Base-by-base conservation (phyloP, 1,284 basidiomycete genomes). In the Trichosporon coremiiforme region DNA sequence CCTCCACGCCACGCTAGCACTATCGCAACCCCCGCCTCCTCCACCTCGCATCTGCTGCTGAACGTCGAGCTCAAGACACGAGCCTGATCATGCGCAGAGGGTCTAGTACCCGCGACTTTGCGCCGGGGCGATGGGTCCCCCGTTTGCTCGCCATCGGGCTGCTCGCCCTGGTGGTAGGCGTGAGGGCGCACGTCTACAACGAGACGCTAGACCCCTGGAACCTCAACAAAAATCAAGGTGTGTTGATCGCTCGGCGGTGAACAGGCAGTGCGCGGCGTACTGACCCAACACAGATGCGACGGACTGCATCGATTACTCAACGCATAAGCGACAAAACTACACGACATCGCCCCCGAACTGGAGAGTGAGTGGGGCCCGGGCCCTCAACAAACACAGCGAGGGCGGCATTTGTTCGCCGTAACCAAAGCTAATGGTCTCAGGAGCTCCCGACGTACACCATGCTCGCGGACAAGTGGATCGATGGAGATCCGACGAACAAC, bases 401-500 rank as follows among this genome's bases (percentile, higher is more conserved):
- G 31, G 57, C 57, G 17, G 12, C 29, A 17, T 33, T 17, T 60
- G 57, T 60, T 33, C 35, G 63, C 38, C n/a, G 8, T 20, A 20
- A 1, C 15, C n/a, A 35, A 41, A 22, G 45, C 65, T 69, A 41
- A 67, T 53, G 6, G 17, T 31, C 25, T 31, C 66, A 83, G 81
- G 70, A 88, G 17, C 84, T 94, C 20, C 93, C 94, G 0, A 88
- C 89, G 70, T 95, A 95, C 82, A 94, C 92, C 53, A 80, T 95
- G 74, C 89, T 95, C 65, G 82, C 94, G 77, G 94, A 96, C 87
- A 95, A 95, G 84, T 95, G 92, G 81, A 92, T 92, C 22, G 93
- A 95, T 78, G 94, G 94, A 7, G 91, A 94, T 79, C 94, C 94
- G 4, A 83, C 88, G 45, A 95, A 95, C 79, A 95, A 95, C 81